Evolutionary conservation across 352 stramenopile species (phyloP), one percentile per base, ranked within the genome.

Genomic region (Globisporangium cystogenes): DNA sequence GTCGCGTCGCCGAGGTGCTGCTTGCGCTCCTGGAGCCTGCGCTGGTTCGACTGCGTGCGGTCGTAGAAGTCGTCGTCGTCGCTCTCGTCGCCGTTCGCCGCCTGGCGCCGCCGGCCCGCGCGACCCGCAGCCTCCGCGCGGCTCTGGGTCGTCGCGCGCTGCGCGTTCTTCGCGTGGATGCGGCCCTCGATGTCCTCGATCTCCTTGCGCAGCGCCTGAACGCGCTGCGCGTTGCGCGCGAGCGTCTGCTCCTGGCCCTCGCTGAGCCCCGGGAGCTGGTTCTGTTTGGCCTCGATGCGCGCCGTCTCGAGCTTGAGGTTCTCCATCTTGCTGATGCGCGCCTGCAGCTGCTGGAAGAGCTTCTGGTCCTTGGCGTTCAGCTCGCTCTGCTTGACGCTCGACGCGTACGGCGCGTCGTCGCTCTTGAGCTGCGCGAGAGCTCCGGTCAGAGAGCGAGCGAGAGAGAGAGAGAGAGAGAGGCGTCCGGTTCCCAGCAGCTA

Each of bases 21-120:
- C 36, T 69, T 76, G 18, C 67, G 64, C 10, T 57, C 65, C n/a
- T 48, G 44, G 23, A 71, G 63, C 42, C 82, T 82, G 40, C 68
- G 57, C 37, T 86, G 61, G 47, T 86, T 87, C 3, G 77, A 64
- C 42, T 68, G 74, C 1, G 78, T 91, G 40, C 78, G 76, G 59
- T 91, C 78, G 51, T 89, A 91, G 39, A 89, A 89, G 27, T 91
- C 77, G 47, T 91, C 80, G 54, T 91, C 78, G 53, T 91, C 78
- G 49, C 76, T 88, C 45, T 65, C 74, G 52, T 88, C 81, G 23
- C 48, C 69, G 29, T 86, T 80, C 49, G 72, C 20, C 26, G 63
- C 58, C 15, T 76, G 72, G 4, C 58, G 29, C 18, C 63, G 75
- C 26, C 46, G 53, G 10, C 20, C 21, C 7, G 53, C 62, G 20